Evolutionary conservation across 805 yeast species (phyloP).

Genomic region (Lipomyces orientalis): DNA sequence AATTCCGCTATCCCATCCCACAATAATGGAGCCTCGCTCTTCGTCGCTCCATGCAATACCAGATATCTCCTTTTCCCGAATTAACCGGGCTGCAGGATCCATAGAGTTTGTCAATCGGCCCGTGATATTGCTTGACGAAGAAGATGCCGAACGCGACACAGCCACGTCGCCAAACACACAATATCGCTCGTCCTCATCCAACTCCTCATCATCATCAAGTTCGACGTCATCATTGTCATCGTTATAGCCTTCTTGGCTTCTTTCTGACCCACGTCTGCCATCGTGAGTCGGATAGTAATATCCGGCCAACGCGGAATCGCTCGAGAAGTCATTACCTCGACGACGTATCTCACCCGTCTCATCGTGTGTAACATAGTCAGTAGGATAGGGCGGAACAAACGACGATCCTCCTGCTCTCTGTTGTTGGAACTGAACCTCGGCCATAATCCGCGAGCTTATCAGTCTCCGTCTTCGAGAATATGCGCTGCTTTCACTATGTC

Average conservation of each 20-base stretch:
- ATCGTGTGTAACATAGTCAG: conserved; percentile 4
- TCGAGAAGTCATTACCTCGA: neutral
- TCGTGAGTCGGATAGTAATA: conserved; percentile 1
- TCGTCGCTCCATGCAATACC: conserved; percentile 67
- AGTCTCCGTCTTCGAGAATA: conserved; percentile 3
- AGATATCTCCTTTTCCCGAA: conserved; percentile 46
- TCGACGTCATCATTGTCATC: conserved; percentile 1
- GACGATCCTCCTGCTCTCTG: neutral
- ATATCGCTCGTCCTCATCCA: conserved; percentile 3
- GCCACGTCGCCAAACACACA: neutral
- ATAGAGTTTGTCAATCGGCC: neutral
- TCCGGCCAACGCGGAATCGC: neutral
- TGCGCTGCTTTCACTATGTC: conserved; percentile 3
- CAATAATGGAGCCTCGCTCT: conserved; percentile 57
- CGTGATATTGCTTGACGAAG: neutral
- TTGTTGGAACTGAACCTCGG: neutral
- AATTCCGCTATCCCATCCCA: conserved; percentile 72
- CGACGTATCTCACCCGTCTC: conserved; percentile 5
- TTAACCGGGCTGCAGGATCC: neutral
- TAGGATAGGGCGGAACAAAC: neutral
- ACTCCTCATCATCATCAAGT: conserved; percentile 3
- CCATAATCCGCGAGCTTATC: neutral
- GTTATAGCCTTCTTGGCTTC: neutral
- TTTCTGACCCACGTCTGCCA: neutral
- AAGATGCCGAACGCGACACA: neutral